Conservation (phyloP, 805 yeast species). For the Candida boidinii region DNA sequence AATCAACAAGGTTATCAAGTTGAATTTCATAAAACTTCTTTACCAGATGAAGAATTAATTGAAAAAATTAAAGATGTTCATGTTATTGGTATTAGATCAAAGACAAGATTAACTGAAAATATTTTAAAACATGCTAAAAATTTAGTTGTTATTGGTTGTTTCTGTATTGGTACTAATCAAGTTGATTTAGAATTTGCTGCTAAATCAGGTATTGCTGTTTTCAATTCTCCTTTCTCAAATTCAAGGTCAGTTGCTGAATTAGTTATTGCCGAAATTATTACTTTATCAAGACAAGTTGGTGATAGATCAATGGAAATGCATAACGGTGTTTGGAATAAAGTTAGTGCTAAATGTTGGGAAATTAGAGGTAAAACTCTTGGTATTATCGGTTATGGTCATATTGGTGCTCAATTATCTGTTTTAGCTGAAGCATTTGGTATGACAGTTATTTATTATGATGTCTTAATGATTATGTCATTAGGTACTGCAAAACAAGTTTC, state of each 20-base stretch:
- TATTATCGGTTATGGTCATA: slow-evolving; percentile 96
- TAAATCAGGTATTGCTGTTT: slow-evolving; percentile 86
- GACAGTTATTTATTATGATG: slow-evolving; percentile 92
- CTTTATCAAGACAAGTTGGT: slow-evolving; percentile 92
- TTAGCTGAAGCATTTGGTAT: slow-evolving; percentile 97
- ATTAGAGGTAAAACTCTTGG: slow-evolving; percentile 98
- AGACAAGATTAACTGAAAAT: slow-evolving; percentile 78
- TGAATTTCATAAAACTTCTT: slow-evolving; percentile 81
- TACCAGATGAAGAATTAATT: slow-evolving; percentile 88
- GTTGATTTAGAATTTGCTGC: slow-evolving; percentile 92
- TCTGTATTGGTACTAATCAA: slow-evolving; percentile 99
- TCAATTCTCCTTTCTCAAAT: slow-evolving; percentile 94
- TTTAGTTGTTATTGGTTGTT: slow-evolving; percentile 88
- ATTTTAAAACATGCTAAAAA: slow-evolving; percentile 82
- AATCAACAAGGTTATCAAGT: slow-evolving; percentile 92
- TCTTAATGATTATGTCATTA: slow-evolving; percentile 85
- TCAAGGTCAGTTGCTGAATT: slow-evolving; percentile 98
- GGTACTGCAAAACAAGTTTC: slow-evolving; percentile 94
- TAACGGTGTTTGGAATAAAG: slow-evolving; percentile 97
- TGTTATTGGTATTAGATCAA: slow-evolving; percentile 97
- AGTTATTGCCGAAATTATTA: slow-evolving; percentile 89
- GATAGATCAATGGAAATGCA: slow-evolving; percentile 95
- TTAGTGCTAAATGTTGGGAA: slow-evolving; percentile 93
- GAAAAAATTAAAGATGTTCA: slow-evolving; percentile 91
- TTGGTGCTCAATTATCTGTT: slow-evolving; percentile 94